A percentile compares a stretch with the other conserved stretches of the same genome.
Conservation (phyloP, 2,329 filamentous ascomycete species). For the Alternaria sp. region DNA sequence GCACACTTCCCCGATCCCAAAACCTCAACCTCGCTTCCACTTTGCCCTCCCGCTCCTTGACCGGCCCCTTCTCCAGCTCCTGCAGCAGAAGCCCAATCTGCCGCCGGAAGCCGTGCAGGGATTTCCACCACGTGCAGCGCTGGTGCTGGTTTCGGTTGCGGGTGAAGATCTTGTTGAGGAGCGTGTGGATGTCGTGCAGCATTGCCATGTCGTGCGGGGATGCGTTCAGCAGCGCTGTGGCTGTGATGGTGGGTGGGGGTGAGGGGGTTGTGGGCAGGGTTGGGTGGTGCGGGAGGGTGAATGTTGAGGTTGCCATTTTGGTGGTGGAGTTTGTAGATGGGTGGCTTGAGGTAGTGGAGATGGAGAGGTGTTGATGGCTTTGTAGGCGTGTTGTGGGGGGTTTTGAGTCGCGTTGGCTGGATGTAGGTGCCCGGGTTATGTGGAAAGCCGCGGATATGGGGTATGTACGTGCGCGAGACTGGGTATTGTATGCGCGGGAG, state of each 20-base stretch:
- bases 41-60: conserved; percentile 21
- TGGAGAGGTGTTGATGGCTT: not conserved
- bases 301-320: not conserved
- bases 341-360: not conserved
- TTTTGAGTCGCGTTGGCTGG: not conserved
- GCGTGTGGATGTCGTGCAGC: conserved; percentile 51
- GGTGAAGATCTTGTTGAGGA: conserved; percentile 77
- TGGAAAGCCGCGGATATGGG: conserved; percentile 1
- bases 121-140: conserved; percentile 79
- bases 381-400: conserved; percentile 8
- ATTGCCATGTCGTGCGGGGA: conserved; percentile 36
- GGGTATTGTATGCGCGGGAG: not conserved
- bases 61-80: conserved; percentile 31
- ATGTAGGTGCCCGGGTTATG: conserved; percentile 14
- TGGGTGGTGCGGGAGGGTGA: not conserved
- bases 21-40: conserved; percentile 43
- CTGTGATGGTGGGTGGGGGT: not conserved
- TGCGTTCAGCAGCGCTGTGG: conserved; percentile 12
- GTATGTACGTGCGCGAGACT: conserved; percentile 13
- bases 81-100: conserved; percentile 63
- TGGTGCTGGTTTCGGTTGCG: conserved; percentile 94
- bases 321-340: not conserved
- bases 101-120: conserved; percentile 74
- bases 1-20: conserved; percentile 49
- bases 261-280: not conserved